These are phyloP conservation scores for Wickerhamiella sergipiensis DNA, from an alignment of 805 yeast species.

Conservation along the genomic window DNA sequence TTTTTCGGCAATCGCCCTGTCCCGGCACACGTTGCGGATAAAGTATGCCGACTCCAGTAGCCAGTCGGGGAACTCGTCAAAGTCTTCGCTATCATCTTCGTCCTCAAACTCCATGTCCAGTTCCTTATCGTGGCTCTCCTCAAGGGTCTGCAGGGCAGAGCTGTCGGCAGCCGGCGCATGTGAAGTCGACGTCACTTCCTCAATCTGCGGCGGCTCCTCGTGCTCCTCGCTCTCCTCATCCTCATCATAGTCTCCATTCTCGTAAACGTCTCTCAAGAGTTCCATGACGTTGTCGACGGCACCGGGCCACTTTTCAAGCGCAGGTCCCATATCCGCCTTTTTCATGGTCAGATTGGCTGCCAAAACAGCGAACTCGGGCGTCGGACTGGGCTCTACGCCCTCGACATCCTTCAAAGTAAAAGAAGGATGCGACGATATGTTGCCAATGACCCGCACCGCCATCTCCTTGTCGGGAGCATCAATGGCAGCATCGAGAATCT, in stretches of 20 bases:
- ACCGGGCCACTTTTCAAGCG: slow-evolving; percentile 9
- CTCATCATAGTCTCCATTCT: slow-evolving; percentile 3
- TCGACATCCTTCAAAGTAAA: slow-evolving; percentile 3
- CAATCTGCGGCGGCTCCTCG: background rate
- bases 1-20: slow-evolving; percentile 2
- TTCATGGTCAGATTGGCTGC: slow-evolving; percentile 10
- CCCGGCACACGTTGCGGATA: slow-evolving; percentile 11
- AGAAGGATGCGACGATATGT: slow-evolving; percentile 4
- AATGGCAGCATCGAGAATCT: slow-evolving; percentile 1
- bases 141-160: background rate
- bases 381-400: background rate
- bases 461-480: background rate
- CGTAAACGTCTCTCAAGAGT: slow-evolving; percentile 6
- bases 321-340: slow-evolving; percentile 1
- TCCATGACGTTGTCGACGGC: slow-evolving; percentile 5
- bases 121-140: background rate
- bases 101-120: background rate
- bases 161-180: background rate
- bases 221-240: background rate
- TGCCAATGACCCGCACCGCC: slow-evolving; percentile 5
- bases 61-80: slow-evolving; percentile 4
- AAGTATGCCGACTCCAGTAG: slow-evolving; percentile 7
- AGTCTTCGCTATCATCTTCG: slow-evolving; percentile 5
- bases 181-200: background rate
- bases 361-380: slow-evolving; percentile 1